phyloP scores from a whole-genome alignment of 192 early-diverging fungal genomes.

The Physocladia obscura region DNA sequence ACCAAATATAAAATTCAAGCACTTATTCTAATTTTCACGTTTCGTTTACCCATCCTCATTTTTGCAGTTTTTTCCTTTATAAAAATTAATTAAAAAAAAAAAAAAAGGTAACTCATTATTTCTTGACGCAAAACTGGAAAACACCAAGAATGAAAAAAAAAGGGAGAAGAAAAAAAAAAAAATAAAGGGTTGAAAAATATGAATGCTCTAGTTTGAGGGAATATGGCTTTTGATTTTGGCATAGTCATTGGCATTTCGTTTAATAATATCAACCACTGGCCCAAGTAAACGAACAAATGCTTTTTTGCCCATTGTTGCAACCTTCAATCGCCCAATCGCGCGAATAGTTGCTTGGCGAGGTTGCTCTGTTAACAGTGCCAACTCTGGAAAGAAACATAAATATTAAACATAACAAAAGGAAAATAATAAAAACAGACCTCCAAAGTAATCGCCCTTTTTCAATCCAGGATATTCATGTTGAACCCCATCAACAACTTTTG shows the following conservation, averaged over 20 bases:
- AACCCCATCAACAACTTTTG: conserved; percentile 77
- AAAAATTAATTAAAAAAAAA: not conserved
- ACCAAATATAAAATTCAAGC: no score
- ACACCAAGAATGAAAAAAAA: not conserved
- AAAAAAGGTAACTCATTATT: not conserved
- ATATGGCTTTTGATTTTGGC: conserved; percentile 30
- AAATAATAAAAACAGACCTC: conserved; percentile 58
- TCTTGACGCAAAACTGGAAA: not conserved
- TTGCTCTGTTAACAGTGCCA: conserved; percentile 92
- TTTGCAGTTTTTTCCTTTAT: no score
- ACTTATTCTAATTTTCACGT: no score
- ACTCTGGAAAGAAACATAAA: conserved; percentile 58
- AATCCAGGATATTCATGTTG: conserved; percentile 62
- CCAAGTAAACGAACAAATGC: conserved; percentile 94
- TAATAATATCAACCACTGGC: conserved; percentile 92
- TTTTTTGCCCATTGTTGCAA: conserved; percentile 91
- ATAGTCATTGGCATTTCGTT: conserved; percentile 93
- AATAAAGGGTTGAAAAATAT: not conserved
- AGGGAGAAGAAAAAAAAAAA: not conserved
- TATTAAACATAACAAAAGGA: not conserved
- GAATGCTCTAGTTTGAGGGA: not conserved
- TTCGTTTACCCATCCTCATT: no score
- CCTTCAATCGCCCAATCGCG: conserved; percentile 81
- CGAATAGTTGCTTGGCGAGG: conserved; percentile 87
- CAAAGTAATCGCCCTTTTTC: conserved; percentile 92